A percentile compares a stretch with the other conserved stretches of the same genome.
phyloP scores from a whole-genome alignment of 169 alveolate genomes.

The Eimeria acervulina region DNA sequence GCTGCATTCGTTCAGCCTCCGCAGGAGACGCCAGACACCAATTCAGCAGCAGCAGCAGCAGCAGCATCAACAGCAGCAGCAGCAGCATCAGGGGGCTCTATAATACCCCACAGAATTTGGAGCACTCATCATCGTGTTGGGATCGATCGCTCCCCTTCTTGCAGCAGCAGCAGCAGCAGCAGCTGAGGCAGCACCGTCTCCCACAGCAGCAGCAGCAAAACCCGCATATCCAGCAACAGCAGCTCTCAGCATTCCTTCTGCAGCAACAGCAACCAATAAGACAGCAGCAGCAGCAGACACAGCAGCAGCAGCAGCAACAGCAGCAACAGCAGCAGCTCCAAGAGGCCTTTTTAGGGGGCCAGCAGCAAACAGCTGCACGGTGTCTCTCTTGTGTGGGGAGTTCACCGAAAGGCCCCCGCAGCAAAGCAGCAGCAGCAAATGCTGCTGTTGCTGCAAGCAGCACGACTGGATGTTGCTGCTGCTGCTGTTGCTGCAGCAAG shows the following conservation, averaged over 20 bases:
- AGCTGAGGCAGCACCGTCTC: not conserved
- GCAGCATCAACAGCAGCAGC: slow-evolving; percentile 32
- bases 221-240: not conserved
- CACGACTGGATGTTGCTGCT: not conserved
- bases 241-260: not conserved
- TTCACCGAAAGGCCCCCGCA: not conserved
- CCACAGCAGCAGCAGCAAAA: slow-evolving; percentile 29
- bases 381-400: not conserved
- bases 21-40: not conserved
- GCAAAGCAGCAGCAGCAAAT: not conserved
- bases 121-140: not conserved
- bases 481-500: not conserved
- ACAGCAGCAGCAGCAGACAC: not conserved
- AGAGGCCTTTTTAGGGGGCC: no score
- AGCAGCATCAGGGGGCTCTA: not conserved
- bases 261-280: not conserved
- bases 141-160: not conserved
- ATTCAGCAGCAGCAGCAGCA: slow-evolving; percentile 30
- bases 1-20: not conserved
- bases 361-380: not conserved
- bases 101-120: not conserved
- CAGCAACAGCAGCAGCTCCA: not conserved
- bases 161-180: slow-evolving; percentile 58
- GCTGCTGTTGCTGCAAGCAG: slow-evolving; percentile 11
- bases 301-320: slow-evolving; percentile 27